These are phyloP conservation scores for Hygrophoropsis aurantiaca DNA, from an alignment of 768 basidiomycete genomes.

Conservation along the genomic window DNA sequence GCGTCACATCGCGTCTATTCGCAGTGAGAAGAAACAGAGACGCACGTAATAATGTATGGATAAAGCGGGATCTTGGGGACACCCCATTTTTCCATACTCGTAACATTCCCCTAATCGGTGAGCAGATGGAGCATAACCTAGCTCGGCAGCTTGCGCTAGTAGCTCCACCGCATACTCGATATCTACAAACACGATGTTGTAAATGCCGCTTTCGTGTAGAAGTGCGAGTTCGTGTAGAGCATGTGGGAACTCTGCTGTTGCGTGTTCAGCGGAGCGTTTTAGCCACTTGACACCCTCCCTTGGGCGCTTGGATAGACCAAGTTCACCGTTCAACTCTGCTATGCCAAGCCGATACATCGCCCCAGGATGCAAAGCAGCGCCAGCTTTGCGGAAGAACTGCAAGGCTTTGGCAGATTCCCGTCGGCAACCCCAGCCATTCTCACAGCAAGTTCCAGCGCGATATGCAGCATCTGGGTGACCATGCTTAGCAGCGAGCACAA, in stretches of 20 bases:
- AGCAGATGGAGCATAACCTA: conserved; percentile 95
- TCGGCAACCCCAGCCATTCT: conserved; percentile 98
- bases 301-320: conserved; percentile 80
- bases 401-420: conserved; percentile 90
- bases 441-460: conserved; percentile 95
- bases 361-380: conserved; percentile 86
- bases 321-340: conserved; percentile 93
- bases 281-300: conserved; percentile 99
- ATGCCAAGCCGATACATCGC: conserved; percentile 97
- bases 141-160: conserved; percentile 90
- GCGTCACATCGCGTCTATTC: too few species aligned
- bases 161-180: conserved; percentile 94
- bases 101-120: conserved; percentile 97
- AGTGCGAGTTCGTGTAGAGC: conserved; percentile 93
- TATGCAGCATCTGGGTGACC: conserved; percentile 95
- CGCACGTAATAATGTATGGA: conserved; percentile 98
- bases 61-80: conserved; percentile 93
- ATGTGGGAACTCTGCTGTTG: conserved; percentile 94
- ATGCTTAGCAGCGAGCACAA: conserved; percentile 95
- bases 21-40: conserved; percentile 16
- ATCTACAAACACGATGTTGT: conserved; percentile 97
- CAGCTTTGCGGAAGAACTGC: conserved; percentile 92
- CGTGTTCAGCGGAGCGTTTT: conserved; percentile 92
- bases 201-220: conserved; percentile 94
- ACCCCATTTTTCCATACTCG: conserved; percentile 98